Conservation (phyloP, 1,139 yeast species). For the Magnusiomyces ingens region DNA sequence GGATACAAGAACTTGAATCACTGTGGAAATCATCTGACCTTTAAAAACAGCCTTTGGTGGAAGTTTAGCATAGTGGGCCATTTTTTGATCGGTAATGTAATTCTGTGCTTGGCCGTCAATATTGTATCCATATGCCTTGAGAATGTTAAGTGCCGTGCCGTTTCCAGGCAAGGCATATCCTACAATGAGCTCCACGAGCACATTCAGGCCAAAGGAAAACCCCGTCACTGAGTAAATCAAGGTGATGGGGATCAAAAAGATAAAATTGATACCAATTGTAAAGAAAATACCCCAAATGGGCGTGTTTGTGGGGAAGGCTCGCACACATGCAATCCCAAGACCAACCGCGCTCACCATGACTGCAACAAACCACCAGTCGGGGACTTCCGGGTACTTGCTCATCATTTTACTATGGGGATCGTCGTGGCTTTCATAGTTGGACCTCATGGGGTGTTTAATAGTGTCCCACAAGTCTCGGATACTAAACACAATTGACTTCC, state of each 20-base stretch:
- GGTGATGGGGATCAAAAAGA: slow-evolving; percentile 48
- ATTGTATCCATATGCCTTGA: slow-evolving; percentile 53
- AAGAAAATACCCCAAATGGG: slow-evolving; percentile 53
- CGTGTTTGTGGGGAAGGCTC: slow-evolving; percentile 40
- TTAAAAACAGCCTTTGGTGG: slow-evolving; percentile 60
- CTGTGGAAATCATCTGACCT: slow-evolving; percentile 44
- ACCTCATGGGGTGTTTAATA: slow-evolving; percentile 31
- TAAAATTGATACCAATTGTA: slow-evolving; percentile 47
- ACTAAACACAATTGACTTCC: slow-evolving; percentile 19
- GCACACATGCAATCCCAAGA: slow-evolving; percentile 43
- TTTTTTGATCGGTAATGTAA: slow-evolving; percentile 49
- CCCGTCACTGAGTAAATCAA: slow-evolving; percentile 47
- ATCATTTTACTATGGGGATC: slow-evolving; percentile 36
- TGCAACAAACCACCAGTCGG: slow-evolving; percentile 50
- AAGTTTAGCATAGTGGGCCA: slow-evolving; percentile 53
- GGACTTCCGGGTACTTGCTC: slow-evolving; percentile 50
- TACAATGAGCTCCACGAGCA: slow-evolving; percentile 48
- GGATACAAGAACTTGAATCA: slow-evolving; percentile 37
- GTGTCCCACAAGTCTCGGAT: slow-evolving; percentile 22
- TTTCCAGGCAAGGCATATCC: slow-evolving; percentile 61
- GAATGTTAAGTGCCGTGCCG: slow-evolving; percentile 51
- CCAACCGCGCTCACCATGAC: slow-evolving; percentile 51
- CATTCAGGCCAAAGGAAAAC: slow-evolving; percentile 46
- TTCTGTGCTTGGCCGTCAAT: slow-evolving; percentile 57
- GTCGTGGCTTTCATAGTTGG: slow-evolving; percentile 26